phyloP scores from a whole-genome alignment of 306 rosid genomes.

The Cucurbita moschata region DNA sequence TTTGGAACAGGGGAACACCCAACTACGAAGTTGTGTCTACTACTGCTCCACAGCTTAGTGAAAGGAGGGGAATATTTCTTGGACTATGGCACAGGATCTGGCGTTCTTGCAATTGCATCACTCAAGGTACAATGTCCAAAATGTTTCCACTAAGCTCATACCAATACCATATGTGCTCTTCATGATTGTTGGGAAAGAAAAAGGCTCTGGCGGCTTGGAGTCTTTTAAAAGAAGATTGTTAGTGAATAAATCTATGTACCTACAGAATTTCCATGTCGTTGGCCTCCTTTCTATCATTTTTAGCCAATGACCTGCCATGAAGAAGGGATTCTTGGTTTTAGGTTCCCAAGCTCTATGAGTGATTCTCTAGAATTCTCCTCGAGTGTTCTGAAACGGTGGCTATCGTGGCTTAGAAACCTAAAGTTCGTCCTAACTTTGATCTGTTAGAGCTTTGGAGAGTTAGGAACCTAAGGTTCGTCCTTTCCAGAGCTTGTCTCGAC shows the following conservation, averaged over 20 bases:
- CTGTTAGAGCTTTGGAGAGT: no score
- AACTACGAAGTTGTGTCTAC: constrained; percentile 64
- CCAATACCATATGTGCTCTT: neutral
- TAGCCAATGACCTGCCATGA: neutral
- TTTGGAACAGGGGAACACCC: constrained; percentile 94
- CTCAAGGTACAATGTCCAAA: constrained; percentile 40
- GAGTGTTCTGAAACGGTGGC: neutral
- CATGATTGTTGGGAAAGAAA: neutral
- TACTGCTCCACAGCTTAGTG: constrained; percentile 44
- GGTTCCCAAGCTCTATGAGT: neutral
- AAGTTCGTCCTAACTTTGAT: no score
- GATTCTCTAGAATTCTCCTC: neutral
- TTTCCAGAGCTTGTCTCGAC: no score
- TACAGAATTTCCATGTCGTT: neutral
- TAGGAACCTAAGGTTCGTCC: no score
- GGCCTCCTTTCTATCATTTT: neutral
- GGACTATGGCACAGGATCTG: constrained; percentile 94
- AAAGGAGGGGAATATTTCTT: constrained; percentile 63
- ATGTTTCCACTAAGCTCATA: neutral
- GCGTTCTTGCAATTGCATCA: constrained; percentile 83
- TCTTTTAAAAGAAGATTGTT: neutral
- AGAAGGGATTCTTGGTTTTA: neutral
- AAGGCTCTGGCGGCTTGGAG: neutral
- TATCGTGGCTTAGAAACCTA: no score
- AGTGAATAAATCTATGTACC: neutral